Percentiles rank a stretch among this genome's conserved stretches.
Evolutionary conservation across 768 basidiomycete species (phyloP).

Genomic region (Suillus cothurnatus): DNA sequence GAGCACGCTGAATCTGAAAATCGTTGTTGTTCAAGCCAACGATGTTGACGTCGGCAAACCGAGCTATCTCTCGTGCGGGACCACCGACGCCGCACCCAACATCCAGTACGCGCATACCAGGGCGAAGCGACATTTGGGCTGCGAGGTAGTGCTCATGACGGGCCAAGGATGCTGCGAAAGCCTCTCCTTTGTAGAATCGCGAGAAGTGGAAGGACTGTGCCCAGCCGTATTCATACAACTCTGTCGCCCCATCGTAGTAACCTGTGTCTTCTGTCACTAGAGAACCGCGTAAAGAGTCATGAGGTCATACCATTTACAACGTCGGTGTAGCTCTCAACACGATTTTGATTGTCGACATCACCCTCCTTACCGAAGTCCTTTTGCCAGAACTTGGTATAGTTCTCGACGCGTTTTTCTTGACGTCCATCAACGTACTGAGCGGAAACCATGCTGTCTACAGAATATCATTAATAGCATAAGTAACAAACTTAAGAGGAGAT

Average conservation of each 20-base stretch:
- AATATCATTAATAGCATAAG: background rate
- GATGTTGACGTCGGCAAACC: slow-evolving; percentile 80
- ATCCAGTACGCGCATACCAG: slow-evolving; percentile 92
- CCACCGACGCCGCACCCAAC: slow-evolving; percentile 96
- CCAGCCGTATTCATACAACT: slow-evolving; percentile 92
- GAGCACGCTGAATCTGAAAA: slow-evolving; percentile 85
- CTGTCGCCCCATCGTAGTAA: slow-evolving; percentile 93
- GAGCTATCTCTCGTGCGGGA: slow-evolving; percentile 88
- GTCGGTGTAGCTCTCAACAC: slow-evolving; percentile 84
- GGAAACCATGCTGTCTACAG: slow-evolving; percentile 9
- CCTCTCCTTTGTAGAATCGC: slow-evolving; percentile 89
- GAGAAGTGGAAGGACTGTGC: slow-evolving; percentile 89
- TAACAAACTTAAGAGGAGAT: background rate
- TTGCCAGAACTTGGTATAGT: slow-evolving; percentile 93
- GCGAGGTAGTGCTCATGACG: slow-evolving; percentile 96
- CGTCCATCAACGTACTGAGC: slow-evolving; percentile 56
- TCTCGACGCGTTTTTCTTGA: slow-evolving; percentile 67
- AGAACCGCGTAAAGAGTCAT: background rate
- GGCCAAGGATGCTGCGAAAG: slow-evolving; percentile 65
- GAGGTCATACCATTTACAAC: slow-evolving; percentile 81
- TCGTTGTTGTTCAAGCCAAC: slow-evolving; percentile 92
- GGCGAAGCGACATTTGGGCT: slow-evolving; percentile 72
- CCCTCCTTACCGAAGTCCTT: slow-evolving; percentile 74
- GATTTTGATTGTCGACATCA: slow-evolving; percentile 63
- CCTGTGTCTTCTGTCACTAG: slow-evolving; percentile 43